A percentile compares a stretch with the other conserved stretches of the same genome.
These are phyloP conservation scores for Boletus huronensis DNA, from an alignment of 768 basidiomycete species.

Conservation along the genomic window DNA sequence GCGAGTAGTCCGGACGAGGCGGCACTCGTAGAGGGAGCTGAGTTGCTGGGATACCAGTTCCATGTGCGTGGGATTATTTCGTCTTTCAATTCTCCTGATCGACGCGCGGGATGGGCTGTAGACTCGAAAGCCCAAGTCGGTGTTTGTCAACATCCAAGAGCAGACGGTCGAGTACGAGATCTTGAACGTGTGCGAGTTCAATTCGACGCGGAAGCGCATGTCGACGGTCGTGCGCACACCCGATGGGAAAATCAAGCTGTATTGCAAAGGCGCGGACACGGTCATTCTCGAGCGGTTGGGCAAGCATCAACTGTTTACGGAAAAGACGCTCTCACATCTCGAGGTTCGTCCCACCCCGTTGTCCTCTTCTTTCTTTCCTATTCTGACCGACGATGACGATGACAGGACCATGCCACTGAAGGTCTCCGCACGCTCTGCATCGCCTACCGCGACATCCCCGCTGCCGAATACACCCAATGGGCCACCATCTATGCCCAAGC, in stretches of 20 bases:
- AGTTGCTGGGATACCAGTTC: constrained; percentile 88
- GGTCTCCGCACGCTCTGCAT: constrained; percentile 96
- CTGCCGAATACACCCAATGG: constrained; percentile 91
- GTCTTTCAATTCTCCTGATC: not conserved
- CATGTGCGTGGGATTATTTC: constrained; percentile 56
- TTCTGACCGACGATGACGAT: not conserved
- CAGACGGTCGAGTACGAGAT: constrained; percentile 78
- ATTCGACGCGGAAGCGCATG: constrained; percentile 97
- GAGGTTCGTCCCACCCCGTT: constrained; percentile 52
- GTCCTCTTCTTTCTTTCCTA: not conserved
- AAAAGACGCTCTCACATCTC: constrained; percentile 83
- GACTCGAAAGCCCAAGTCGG: constrained; percentile 95
- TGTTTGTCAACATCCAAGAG: constrained; percentile 82
- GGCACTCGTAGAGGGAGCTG: constrained; percentile 91
- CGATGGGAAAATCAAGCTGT: constrained; percentile 89
- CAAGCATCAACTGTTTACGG: constrained; percentile 78
- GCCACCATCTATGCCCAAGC: constrained; percentile 84
- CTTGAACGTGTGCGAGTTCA: constrained; percentile 98
- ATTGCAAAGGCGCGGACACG: constrained; percentile 96
- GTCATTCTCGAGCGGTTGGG: constrained; percentile 94
- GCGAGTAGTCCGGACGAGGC: constrained; percentile 98
- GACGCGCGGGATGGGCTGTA: constrained; percentile 29
- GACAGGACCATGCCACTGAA: constrained; percentile 92
- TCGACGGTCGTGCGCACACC: constrained; percentile 88
- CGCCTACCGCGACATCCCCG: constrained; percentile 88